phyloP scores from a whole-genome alignment of 1,284 basidiomycete species.

The Mycena citricolor region DNA sequence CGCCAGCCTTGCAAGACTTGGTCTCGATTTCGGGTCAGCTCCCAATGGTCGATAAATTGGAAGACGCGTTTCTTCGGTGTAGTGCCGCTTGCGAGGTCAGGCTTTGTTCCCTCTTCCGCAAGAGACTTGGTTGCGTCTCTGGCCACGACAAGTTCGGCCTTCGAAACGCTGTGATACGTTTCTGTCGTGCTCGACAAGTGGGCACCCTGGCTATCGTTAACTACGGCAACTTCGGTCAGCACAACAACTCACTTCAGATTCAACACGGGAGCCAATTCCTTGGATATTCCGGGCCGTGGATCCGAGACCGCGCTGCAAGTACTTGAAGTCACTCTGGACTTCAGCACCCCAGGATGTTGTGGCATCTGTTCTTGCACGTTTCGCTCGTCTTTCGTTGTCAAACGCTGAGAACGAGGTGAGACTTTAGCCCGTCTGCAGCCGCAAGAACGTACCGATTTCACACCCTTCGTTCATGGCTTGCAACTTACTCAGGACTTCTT shows the following conservation, averaged over 20 bases:
- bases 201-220: constrained; percentile 34
- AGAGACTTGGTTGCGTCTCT: constrained; percentile 51
- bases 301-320: constrained; percentile 47
- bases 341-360: constrained; percentile 49
- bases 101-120: constrained; percentile 56
- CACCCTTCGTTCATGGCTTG: constrained; percentile 45
- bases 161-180: constrained; percentile 40
- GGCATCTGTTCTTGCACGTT: constrained; percentile 64
- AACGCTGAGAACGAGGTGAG: constrained; percentile 43
- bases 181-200: constrained; percentile 40
- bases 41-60: constrained; percentile 69
- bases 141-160: constrained; percentile 45
- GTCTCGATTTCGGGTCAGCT: constrained; percentile 61
- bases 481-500: constrained; percentile 51
- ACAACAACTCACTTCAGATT: constrained; percentile 46
- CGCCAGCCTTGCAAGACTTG: constrained; percentile 53
- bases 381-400: constrained; percentile 59
- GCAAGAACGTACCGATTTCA: constrained; percentile 42
- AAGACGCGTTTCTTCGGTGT: constrained; percentile 74
- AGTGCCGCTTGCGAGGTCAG: constrained; percentile 62
- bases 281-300: constrained; percentile 54
- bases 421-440: constrained; percentile 4
- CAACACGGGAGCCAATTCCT: constrained; percentile 41
- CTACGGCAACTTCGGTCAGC: constrained; percentile 2
- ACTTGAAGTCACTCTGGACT: constrained; percentile 50